Base-by-base conservation (phyloP, 2,329 filamentous ascomycete species). In the Clarireedia sp. region DNA sequence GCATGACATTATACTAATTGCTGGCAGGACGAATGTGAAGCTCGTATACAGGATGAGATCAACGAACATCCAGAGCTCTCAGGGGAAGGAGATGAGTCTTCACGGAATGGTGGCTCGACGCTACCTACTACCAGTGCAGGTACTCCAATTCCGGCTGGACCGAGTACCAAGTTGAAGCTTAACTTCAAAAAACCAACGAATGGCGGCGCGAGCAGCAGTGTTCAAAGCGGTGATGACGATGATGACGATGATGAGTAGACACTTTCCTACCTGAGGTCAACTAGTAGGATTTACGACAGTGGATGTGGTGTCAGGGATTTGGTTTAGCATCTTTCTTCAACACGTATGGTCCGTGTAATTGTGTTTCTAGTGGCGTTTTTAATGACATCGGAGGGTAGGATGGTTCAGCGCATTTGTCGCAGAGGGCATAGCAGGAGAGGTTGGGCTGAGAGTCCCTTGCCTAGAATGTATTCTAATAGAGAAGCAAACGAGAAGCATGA, bases 91-190 rank as follows among this genome's bases (percentile, higher is more conserved):
- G 81, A 84, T 61, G 63, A 64, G 40, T 63, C 63, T 36, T 67
- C 65, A 43, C 61, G 65, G 21, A 67, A 68, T 51, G 67, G 63
- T 26, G 66, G 65, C 14, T 70, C 68, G 26, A 65, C 65, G 23
- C 74, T 79, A 29, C 78, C 80, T n/a, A 79, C 78, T 12, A 78
- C 81, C 5, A 80, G 73, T 57, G 76, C 77, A 17, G 78, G 80
- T 50, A 91, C 87, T 24, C 87, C 88, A 23, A 76, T 85, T 65
- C 79, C 82, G 37, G 69, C 76, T 24, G 78, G 74, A 60, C 71
- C 54, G 12, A 55, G 45, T 24, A 54, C 77, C 19, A 91, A 66
- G 56, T 48, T 92, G 71, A 90, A 87, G 74, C 76, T 92, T 59
- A 86, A 75, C 21, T 78, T 81, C 63, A 78, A 77, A 57, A 66